Percentiles rank a stretch among this genome's conserved stretches.
These are phyloP conservation scores for Aspergillus proliferans DNA, from an alignment of 2,329 filamentous ascomycete species.

Conservation along the genomic window DNA sequence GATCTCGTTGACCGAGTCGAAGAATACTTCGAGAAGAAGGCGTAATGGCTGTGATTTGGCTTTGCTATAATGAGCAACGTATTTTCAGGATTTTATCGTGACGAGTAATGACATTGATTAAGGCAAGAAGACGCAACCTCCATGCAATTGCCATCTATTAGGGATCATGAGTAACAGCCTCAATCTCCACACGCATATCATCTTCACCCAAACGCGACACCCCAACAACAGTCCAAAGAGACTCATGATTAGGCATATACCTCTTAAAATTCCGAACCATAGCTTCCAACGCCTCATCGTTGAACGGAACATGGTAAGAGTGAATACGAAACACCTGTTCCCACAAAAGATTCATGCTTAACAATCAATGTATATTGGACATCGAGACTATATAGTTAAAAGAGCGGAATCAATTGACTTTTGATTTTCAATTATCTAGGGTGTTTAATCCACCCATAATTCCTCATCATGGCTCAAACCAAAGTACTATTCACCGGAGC, in stretches of 20 bases:
- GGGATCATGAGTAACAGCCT: slow-evolving; percentile 45
- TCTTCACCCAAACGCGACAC: slow-evolving; percentile 44
- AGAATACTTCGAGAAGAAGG: slow-evolving; percentile 41
- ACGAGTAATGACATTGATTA: too few species aligned
- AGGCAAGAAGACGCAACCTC: too few species aligned
- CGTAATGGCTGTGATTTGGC: not conserved
- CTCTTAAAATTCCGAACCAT: slow-evolving; percentile 46
- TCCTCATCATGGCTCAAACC: too few species aligned
- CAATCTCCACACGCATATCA: slow-evolving; percentile 55
- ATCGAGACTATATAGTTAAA: too few species aligned
- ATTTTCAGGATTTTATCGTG: too few species aligned
- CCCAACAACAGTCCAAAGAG: slow-evolving; percentile 50
- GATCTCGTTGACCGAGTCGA: slow-evolving; percentile 48
- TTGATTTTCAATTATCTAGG: too few species aligned
- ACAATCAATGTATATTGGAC: too few species aligned
- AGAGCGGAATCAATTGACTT: too few species aligned
- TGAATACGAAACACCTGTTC: slow-evolving; percentile 46
- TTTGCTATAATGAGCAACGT: too few species aligned
- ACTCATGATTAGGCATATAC: slow-evolving; percentile 49
- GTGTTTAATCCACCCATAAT: too few species aligned
- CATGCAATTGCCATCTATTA: too few species aligned
- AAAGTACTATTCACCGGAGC: too few species aligned
- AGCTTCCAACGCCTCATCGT: slow-evolving; percentile 29
- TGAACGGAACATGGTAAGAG: slow-evolving; percentile 42
- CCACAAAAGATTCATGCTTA: slow-evolving; percentile 3